phyloP scores from a whole-genome alignment of 2,329 filamentous ascomycete species.

The Hypoxylon sp. region DNA sequence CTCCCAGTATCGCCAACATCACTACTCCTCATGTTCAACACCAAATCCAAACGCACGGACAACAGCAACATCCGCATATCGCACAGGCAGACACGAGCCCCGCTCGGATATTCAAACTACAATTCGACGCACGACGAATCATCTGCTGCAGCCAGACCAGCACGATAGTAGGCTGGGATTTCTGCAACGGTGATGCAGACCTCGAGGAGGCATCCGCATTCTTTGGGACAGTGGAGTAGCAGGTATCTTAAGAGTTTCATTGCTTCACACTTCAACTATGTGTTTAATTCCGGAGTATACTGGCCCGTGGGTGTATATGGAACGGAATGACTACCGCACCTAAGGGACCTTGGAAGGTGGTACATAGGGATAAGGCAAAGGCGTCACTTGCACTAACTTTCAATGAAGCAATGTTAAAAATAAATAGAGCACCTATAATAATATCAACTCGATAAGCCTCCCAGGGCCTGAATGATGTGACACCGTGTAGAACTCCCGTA shows the following conservation, averaged over 20 bases:
- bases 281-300: background rate
- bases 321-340: too few species aligned
- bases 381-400: too few species aligned
- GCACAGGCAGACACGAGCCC: constrained; percentile 56
- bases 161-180: constrained; percentile 97
- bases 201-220: constrained; percentile 81
- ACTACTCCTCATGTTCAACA: constrained; percentile 38
- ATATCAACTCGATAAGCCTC: too few species aligned
- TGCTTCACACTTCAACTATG: background rate
- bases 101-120: constrained; percentile 88
- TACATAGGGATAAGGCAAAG: too few species aligned
- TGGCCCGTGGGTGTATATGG: background rate
- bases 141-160: constrained; percentile 94
- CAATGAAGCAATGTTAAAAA: constrained; percentile 8
- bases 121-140: constrained; percentile 92
- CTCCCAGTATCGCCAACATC: constrained; percentile 24
- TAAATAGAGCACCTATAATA: constrained; percentile 29
- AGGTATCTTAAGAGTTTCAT: background rate
- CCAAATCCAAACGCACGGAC: constrained; percentile 29
- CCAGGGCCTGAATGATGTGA: too few species aligned
- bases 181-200: constrained; percentile 85
- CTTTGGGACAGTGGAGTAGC: constrained; percentile 71
- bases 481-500: constrained; percentile 36
- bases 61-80: constrained; percentile 58
- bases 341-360: too few species aligned